phyloP scores from a whole-genome alignment of 495 filamentous ascomycete species.

The Daldinia concentrica region DNA sequence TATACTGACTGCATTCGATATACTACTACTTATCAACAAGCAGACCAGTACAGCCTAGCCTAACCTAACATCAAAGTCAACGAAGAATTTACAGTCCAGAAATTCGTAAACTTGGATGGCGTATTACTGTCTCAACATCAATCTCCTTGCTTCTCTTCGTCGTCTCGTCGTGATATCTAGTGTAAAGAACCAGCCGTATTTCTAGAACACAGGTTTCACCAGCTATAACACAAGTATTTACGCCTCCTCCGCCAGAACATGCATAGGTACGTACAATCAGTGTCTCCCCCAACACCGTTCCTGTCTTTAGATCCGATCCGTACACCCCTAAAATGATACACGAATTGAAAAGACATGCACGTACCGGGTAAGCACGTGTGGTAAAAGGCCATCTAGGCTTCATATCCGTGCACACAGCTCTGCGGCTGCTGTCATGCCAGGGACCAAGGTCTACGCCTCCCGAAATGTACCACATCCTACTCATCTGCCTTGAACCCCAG shows the following conservation, averaged over 20 bases:
- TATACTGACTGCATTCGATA: neutral
- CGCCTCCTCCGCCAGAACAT: slow-evolving; percentile 22
- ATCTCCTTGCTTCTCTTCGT: slow-evolving; percentile 17
- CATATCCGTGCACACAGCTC: neutral
- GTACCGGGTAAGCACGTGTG: neutral
- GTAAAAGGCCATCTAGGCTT: neutral
- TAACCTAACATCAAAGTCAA: neutral
- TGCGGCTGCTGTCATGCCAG: neutral
- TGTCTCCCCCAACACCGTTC: slow-evolving; percentile 19
- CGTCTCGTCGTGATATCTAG: slow-evolving; percentile 29
- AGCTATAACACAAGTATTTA: slow-evolving; percentile 9
- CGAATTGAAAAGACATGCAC: slow-evolving; percentile 17
- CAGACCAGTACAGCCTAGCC: neutral
- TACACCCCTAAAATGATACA: slow-evolving; percentile 33
- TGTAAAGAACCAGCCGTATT: slow-evolving; percentile 7
- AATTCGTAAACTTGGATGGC: slow-evolving; percentile 8
- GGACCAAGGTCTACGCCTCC: neutral
- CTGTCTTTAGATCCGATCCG: slow-evolving; percentile 2
- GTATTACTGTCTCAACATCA: slow-evolving; percentile 30
- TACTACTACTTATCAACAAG: neutral
- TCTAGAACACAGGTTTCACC: slow-evolving; percentile 3
- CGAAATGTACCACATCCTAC: neutral
- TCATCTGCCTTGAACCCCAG: neutral
- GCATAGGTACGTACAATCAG: slow-evolving; percentile 15
- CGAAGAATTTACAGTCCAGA: neutral